Percentiles rank a stretch among this genome's conserved stretches.
Evolutionary conservation across 2,329 filamentous ascomycete species (phyloP).

Genomic region (Xylariomycetidae sp.): DNA sequence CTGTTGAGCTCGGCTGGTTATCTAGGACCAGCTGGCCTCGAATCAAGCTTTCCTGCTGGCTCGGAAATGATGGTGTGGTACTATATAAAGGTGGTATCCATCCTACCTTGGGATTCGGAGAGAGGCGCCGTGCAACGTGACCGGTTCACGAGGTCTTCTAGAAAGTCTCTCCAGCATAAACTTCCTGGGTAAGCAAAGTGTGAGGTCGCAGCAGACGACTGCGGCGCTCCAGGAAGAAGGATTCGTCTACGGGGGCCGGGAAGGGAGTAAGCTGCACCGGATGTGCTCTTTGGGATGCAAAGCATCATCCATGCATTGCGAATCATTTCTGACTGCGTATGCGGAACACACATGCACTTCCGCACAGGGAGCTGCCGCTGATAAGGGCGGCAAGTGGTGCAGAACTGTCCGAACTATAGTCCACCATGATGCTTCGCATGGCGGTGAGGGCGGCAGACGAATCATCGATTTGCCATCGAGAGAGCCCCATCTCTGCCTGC

Average conservation of each 20-base stretch:
- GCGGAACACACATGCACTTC: conserved; percentile 1
- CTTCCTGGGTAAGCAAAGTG: background rate
- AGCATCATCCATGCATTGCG: no score
- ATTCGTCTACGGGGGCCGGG: no score
- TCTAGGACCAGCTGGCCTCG: background rate
- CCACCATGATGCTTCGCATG: background rate
- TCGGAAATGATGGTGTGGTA: conserved; percentile 2
- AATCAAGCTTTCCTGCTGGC: conserved; percentile 4
- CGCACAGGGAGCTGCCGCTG: background rate
- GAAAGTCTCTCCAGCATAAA: conserved; percentile 1
- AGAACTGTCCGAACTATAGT: background rate
- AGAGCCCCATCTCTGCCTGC: no score
- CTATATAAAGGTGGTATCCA: background rate
- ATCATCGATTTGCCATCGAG: conserved; percentile 8
- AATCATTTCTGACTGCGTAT: conserved; percentile 1
- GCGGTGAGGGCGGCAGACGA: conserved; percentile 1
- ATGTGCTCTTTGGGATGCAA: no score
- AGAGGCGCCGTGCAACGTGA: conserved; percentile 1
- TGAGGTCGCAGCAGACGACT: background rate
- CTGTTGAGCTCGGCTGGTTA: background rate
- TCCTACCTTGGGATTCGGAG: conserved; percentile 1
- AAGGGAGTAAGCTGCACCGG: no score
- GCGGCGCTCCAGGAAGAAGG: conserved; percentile 1
- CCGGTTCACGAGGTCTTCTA: conserved; percentile 2
- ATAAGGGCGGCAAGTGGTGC: conserved; percentile 1